Base-by-base conservation (phyloP, 805 yeast genomes). In the Brettanomyces custersianus region DNA sequence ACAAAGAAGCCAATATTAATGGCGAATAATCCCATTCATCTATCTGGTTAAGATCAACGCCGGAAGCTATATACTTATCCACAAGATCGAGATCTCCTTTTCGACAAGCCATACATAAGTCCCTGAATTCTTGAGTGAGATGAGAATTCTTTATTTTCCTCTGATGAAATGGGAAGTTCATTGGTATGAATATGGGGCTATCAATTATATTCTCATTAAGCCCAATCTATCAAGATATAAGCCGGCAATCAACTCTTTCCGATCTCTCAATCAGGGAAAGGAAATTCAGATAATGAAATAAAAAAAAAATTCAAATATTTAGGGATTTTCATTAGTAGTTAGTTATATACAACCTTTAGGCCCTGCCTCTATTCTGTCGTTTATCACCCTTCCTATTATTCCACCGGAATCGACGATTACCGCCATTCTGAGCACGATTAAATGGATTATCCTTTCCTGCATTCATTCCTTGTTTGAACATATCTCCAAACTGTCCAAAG, bases 11-110 rank as follows among this genome's bases (percentile, higher is more conserved):
- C 19, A 83, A 58, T 40, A 79, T 77, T 40, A 83, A 61, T 1
- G 94, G 92, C 3, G 87, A 70, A 49, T 80, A 76, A 52, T 83
- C 83, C 70, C 79, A 82, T 43, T 70, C 74, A 51, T 83, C 94
- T 23, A 74, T 72, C 36, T 60, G 68, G 48, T 75, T 59, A 33
- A 47, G 64, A 39, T 72, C 62, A 11, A 70, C 68, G 1, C 79
- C 80, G 8, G 68, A 64, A 1, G 74, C 58, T 3, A 79, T 63
- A 28, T 76, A 53, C 24, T 69, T 57, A 31, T 78, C 85, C 2
- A 71, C 90, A 33, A 66, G 62, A 24, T 77, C 87, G 3, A 68
- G 38, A 47, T 82, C 90, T 1, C 92, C 92, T 2, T 60, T 47
- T 15, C 92, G 60, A 42, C 92, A 82, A 0, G 88, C 85, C 40